These are phyloP conservation scores for Cladochytrium replicatum DNA, from an alignment of 192 early-diverging fungal species.

Conservation along the genomic window DNA sequence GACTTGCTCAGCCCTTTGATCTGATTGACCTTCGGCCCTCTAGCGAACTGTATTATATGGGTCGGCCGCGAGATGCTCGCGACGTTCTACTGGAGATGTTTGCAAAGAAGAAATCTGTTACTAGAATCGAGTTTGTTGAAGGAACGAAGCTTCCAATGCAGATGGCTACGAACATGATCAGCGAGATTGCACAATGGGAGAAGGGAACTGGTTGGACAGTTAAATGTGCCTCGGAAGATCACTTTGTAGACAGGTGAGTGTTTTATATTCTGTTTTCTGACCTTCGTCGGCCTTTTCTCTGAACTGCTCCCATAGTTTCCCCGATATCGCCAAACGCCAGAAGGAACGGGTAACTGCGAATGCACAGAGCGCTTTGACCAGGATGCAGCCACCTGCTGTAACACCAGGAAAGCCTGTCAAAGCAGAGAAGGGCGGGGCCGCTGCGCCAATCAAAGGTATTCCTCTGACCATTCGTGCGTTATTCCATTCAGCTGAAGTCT, in stretches of 20 bases:
- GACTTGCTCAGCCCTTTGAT: not conserved
- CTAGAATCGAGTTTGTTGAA: conserved; percentile 11
- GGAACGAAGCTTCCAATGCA: conserved; percentile 4
- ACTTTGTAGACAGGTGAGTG: conserved; percentile 13
- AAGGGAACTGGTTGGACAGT: conserved; percentile 13
- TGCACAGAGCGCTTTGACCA: not conserved
- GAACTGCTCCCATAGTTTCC: not conserved
- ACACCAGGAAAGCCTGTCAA: no score
- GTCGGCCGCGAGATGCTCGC: conserved; percentile 25
- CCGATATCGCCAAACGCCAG: conserved; percentile 7
- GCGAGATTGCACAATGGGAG: conserved; percentile 19
- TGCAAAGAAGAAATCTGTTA: conserved; percentile 4
- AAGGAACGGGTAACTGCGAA: conserved; percentile 1
- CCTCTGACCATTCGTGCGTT: not conserved
- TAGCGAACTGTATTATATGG: conserved; percentile 35
- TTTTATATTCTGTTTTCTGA: not conserved
- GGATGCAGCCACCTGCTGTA: no score
- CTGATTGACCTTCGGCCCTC: not conserved
- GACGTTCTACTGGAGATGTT: conserved; percentile 27
- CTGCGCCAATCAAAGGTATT: not conserved
- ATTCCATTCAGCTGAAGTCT: not conserved
- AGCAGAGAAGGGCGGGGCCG: not conserved
- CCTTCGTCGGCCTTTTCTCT: not conserved
- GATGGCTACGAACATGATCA: conserved; percentile 24
- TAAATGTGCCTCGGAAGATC: conserved; percentile 15